Conservation (phyloP, 352 stramenopile species). For the Phytophthora hybrid region DNA sequence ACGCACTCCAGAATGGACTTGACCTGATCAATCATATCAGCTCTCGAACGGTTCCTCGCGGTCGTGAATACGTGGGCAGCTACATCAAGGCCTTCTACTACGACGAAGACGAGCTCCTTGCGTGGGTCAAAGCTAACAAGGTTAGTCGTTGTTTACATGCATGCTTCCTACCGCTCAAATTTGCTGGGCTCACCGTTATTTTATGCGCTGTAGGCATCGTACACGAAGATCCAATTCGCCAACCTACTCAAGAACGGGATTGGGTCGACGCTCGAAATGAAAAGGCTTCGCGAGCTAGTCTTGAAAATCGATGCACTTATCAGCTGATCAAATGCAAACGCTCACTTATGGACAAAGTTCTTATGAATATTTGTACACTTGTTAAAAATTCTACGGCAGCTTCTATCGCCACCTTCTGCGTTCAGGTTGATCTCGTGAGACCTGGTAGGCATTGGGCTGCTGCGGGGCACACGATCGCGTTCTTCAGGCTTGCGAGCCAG, state of each 20-base stretch:
- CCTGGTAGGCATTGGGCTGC: conserved; percentile 5
- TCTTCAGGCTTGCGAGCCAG: not conserved
- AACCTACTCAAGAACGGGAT: conserved; percentile 78
- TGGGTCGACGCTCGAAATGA: conserved; percentile 59
- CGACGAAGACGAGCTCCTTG: conserved; percentile 78
- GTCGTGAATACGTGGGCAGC: conserved; percentile 75
- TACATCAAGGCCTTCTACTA: conserved; percentile 94
- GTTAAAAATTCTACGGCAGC: conserved; percentile 36
- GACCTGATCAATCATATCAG: conserved; percentile 86
- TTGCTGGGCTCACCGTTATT: not conserved
- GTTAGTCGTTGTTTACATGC: conserved; percentile 32
- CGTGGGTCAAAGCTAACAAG: conserved; percentile 86
- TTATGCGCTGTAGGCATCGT: conserved; percentile 46
- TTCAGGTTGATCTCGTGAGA: conserved; percentile 26
- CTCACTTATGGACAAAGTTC: conserved; percentile 12
- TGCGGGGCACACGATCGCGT: not conserved
- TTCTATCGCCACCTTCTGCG: conserved; percentile 46
- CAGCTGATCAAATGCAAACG: conserved; percentile 30
- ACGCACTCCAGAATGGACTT: conserved; percentile 87
- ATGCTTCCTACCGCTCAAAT: not conserved
- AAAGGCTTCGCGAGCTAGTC: conserved; percentile 66
- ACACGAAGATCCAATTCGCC: conserved; percentile 67
- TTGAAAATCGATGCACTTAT: conserved; percentile 70
- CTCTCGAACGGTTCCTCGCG: conserved; percentile 51
- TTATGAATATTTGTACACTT: conserved; percentile 54